Evolutionary conservation across 2,329 filamentous ascomycete genomes (phyloP).

Genomic region (Monosporascus ibericus): DNA sequence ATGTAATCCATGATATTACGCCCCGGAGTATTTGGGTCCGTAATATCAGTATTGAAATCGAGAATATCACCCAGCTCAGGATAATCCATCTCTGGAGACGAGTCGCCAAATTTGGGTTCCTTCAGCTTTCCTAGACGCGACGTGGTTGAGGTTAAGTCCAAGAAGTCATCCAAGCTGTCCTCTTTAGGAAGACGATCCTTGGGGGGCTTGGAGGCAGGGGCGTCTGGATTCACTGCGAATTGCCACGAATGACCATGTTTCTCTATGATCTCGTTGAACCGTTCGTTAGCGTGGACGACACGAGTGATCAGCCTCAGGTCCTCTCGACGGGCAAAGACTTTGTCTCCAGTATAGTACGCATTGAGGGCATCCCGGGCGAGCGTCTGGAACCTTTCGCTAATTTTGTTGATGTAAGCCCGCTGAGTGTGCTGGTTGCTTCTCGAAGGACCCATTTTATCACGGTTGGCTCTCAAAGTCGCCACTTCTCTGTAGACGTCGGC

Average conservation of each 20-base stretch:
- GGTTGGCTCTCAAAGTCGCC: constrained; percentile 1
- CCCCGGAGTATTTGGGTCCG: constrained; percentile 5
- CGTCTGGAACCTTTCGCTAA: constrained; percentile 23
- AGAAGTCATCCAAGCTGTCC: background rate
- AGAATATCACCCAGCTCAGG: constrained; percentile 24
- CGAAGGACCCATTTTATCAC: constrained; percentile 17
- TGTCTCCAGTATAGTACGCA: constrained; percentile 16
- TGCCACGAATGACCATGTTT: constrained; percentile 21
- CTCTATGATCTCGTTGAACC: constrained; percentile 15
- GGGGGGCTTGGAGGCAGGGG: background rate
- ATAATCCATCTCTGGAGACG: background rate
- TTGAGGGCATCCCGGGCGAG: constrained; percentile 16
- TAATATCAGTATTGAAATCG: constrained; percentile 11
- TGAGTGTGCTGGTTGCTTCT: constrained; percentile 18
- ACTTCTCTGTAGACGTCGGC: constrained; percentile 15
- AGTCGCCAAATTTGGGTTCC: too few species aligned
- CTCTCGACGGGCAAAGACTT: constrained; percentile 11
- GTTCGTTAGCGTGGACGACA: constrained; percentile 19
- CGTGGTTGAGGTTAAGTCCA: background rate
- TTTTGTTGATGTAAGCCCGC: constrained; percentile 19
- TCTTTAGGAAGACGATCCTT: background rate
- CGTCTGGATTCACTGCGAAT: constrained; percentile 9
- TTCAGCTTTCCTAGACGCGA: background rate
- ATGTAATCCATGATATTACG: constrained; percentile 40
- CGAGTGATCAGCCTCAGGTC: constrained; percentile 24